Evolutionary conservation across 2,329 filamentous ascomycete species (phyloP), one percentile per base, ranked within the genome.

Genomic region (Claviceps pazoutovae): DNA sequence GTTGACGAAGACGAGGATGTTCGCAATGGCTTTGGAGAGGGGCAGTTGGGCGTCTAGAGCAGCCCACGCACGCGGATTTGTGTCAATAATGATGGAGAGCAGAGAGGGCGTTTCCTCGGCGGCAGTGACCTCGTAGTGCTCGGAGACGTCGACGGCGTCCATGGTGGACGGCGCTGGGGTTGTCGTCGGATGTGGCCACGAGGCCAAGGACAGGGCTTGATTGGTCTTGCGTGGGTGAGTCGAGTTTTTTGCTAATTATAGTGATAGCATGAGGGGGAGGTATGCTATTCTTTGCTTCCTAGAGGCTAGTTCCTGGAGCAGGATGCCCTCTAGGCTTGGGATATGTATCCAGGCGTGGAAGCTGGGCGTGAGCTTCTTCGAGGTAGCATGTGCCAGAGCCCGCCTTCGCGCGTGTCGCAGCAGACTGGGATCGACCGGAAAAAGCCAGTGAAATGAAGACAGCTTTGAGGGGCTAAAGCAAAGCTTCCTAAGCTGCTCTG

Each of bases 1-100:
- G 68, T 98, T 97, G 71, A 96, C 83, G 71, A 96, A 97, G 72
- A 98, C 84, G 62, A 97, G 83, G 56, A 97, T 79, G 69, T 91
- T 81, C 55, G 91, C 88, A 54, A 98, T 75, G 55, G 88, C 88
- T 62, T 85, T 84, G 48, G 86, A 86, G 55, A 98, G 79, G 30
- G 91, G 82, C 7, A 97, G 81, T 36, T 79, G 79, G 52, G 80
- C 70, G 55, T 83, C 75, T 45, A 97, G 79, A 54, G 87, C 76
- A 6, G 87, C 82, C 93, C 93, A 95, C 60, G 93, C 90, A 60
- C 90, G 86, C 2, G 93, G 93, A 66, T 98, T 98, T 26, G 91
- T 96, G 72, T 98, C 93, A 71, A 98, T 79, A 62, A 98, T 77
- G 61, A 98, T 83, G 59, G 88, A 85, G 50, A 96, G 81, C 38